phyloP scores from a whole-genome alignment of 192 early-diverging fungal species.

The Entomortierella beljakovae region DNA sequence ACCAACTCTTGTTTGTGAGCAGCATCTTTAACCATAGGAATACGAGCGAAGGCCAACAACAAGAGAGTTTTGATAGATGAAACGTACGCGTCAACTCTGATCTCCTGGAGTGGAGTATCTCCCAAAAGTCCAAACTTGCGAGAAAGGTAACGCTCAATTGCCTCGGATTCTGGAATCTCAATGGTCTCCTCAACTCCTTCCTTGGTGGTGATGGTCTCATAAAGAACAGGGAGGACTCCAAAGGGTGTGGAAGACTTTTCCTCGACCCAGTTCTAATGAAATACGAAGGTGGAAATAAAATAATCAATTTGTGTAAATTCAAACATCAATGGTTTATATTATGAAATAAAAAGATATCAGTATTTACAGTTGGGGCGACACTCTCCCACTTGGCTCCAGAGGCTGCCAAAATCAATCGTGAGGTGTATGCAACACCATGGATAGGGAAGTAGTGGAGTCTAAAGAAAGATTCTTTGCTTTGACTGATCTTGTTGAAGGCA shows the following conservation, averaged over 20 bases:
- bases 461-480: neutral
- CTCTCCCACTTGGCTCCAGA: slow-evolving; percentile 11
- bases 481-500: slow-evolving; percentile 1
- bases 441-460: slow-evolving; percentile 11
- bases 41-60: neutral
- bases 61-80: slow-evolving; percentile 40
- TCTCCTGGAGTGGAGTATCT: slow-evolving; percentile 8
- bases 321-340: too few species aligned
- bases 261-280: slow-evolving; percentile 26
- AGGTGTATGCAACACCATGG: slow-evolving; percentile 2
- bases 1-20: neutral
- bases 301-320: too few species aligned
- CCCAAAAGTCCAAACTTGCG: slow-evolving; percentile 34
- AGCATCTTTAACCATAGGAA: neutral
- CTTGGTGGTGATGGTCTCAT: slow-evolving; percentile 18
- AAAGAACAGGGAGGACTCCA: slow-evolving; percentile 8
- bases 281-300: neutral
- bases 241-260: slow-evolving; percentile 9
- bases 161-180: slow-evolving; percentile 27
- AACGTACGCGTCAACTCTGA: neutral
- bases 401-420: neutral
- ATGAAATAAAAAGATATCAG: too few species aligned
- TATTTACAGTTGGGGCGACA: neutral
- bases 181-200: slow-evolving; percentile 10
- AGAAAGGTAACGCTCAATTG: slow-evolving; percentile 48